phyloP scores from a whole-genome alignment of 352 stramenopile genomes.

The Globisporangium takayamanum region DNA sequence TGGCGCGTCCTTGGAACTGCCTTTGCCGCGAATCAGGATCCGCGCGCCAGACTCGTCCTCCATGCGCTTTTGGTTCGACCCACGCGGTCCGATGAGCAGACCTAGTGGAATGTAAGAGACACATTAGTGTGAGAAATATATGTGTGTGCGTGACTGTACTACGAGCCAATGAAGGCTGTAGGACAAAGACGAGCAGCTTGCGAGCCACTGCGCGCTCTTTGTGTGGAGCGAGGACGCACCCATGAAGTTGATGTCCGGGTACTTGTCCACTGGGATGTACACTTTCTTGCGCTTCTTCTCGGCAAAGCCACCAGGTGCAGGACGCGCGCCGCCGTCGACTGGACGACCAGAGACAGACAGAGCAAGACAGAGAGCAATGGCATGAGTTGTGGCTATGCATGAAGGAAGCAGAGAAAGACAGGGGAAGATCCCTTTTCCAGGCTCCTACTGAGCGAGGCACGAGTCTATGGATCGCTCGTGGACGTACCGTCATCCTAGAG shows the following conservation, averaged over 20 bases:
- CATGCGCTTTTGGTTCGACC: slow-evolving; percentile 91
- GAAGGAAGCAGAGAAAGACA: no score
- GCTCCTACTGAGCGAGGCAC: no score
- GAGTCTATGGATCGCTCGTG: no score
- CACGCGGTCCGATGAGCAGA: slow-evolving; percentile 85
- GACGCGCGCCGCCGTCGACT: slow-evolving; percentile 29
- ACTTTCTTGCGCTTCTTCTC: slow-evolving; percentile 88
- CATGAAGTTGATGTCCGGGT: slow-evolving; percentile 93
- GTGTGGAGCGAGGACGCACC: slow-evolving; percentile 21
- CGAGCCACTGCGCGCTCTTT: no score
- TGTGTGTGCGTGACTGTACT: no score
- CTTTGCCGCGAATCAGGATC: slow-evolving; percentile 89
- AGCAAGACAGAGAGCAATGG: not conserved
- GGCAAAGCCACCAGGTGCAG: slow-evolving; percentile 26
- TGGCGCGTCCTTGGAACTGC: slow-evolving; percentile 78
- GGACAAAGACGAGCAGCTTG: no score
- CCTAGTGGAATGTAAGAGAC: slow-evolving; percentile 11
- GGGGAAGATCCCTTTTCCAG: no score
- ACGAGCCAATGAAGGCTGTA: no score
- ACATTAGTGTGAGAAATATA: not conserved
- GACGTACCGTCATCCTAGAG: no score
- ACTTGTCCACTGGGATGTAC: slow-evolving; percentile 88
- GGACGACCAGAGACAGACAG: not conserved
- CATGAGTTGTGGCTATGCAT: not conserved
- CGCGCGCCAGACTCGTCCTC: slow-evolving; percentile 87